Evolutionary conservation across 2,329 filamentous ascomycete species (phyloP).

Genomic region (Colletotrichum somersetense): DNA sequence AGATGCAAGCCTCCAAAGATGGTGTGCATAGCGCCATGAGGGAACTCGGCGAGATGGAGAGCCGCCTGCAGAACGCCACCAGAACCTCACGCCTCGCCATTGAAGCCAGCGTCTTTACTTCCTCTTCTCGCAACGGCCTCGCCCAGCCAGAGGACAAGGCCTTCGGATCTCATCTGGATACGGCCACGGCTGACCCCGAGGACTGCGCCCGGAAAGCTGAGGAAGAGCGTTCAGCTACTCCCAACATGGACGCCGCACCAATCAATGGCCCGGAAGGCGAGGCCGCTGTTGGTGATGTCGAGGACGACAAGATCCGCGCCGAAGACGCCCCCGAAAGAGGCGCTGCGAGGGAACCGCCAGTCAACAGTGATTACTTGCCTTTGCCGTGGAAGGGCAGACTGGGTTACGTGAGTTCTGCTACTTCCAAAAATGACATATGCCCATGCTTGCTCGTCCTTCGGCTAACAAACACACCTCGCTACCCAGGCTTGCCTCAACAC

Average conservation of each 20-base stretch:
- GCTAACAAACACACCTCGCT: too few species aligned
- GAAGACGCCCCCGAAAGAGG: conserved; percentile 52
- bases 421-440: too few species aligned
- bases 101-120: conserved; percentile 53
- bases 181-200: conserved; percentile 18
- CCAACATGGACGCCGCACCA: conserved; percentile 43
- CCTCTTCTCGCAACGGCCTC: conserved; percentile 9
- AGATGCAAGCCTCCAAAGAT: conserved; percentile 42
- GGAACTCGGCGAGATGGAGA: conserved; percentile 64
- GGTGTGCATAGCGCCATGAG: conserved; percentile 56
- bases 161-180: background rate
- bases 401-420: conserved; percentile 77
- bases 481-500: conserved; percentile 87
- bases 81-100: conserved; percentile 63
- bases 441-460: background rate
- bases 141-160: background rate
- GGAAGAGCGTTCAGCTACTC: conserved; percentile 30
- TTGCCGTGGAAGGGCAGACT: conserved; percentile 91
- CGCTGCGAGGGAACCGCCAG: conserved; percentile 72
- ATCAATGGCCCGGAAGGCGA: conserved; percentile 45
- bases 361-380: conserved; percentile 86
- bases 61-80: conserved; percentile 56
- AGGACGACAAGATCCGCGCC: conserved; percentile 28
- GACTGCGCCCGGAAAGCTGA: conserved; percentile 22
- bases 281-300: conserved; percentile 43